Evolutionary conservation across 345 rosid species (phyloP), one percentile per base, ranked within the genome.

Genomic region (Ailanthus altissimus): DNA sequence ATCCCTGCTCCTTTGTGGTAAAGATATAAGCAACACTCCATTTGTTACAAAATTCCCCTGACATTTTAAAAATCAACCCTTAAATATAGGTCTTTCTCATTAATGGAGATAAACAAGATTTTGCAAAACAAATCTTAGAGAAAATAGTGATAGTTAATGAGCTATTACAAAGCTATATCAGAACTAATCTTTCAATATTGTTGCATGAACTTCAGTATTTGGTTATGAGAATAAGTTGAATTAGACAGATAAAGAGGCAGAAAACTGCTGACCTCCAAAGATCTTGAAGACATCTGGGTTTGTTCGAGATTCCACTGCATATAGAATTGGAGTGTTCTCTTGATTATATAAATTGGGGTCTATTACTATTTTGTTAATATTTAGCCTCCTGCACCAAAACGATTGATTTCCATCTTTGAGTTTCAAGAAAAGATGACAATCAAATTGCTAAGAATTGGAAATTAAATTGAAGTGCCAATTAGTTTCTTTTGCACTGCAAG

Each of bases 261-360:
- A 3, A 49, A 49, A 53, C 45, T 28, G 76, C 75, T 77, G 18
- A 84, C 83, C 87, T 66, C 81, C 81, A 54, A 64, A 77, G 43
- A 84, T 79, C 18, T 59, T 68, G 78, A 77, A 84, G 25, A 81
- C 83, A 74, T 84, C 73, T 49, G 87, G 87, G 32, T n/a, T 71
- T 57, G 72, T 6, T 14, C 83, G 56, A 62, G 49, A 77, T 80
- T 84, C 85, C 1, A 84, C 87, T 23, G 85, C 81, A 46, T 82
- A 72, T 64, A 75, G 59, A 74, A 84, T 78, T 50, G 81, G 75
- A 72, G 83, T 84, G 9, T 66, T 80, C 73, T 67, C 70, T 38
- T 26, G 46, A 60, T 81, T 62, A 79, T 84, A 68, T 32, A 84
- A 75, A 54, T 82, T 84, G 25, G 83, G 85, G 59, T 84, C 87